Conservation (phyloP, 2,329 filamentous ascomycete genomes). For the Peltaster fructicola region DNA sequence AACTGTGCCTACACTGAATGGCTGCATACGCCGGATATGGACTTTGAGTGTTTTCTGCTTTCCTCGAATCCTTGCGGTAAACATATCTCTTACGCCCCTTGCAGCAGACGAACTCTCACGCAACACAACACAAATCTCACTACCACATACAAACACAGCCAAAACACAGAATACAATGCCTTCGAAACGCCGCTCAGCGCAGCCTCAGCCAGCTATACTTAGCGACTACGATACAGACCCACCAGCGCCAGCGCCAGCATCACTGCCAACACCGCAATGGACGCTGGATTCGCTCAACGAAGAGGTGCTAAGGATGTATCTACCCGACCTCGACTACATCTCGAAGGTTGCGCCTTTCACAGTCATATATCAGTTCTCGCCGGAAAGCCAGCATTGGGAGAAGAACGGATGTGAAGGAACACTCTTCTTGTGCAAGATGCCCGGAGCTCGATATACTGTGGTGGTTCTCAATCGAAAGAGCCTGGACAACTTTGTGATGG, state of each 20-base stretch:
- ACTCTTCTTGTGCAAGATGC: conserved; percentile 63
- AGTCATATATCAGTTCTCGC: conserved; percentile 66
- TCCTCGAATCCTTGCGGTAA: too few species aligned
- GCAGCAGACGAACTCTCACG: too few species aligned
- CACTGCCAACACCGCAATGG: too few species aligned
- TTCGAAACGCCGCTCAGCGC: conserved; percentile 2
- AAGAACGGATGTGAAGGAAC: conserved; percentile 75
- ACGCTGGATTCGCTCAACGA: too few species aligned
- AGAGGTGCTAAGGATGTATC: conserved; percentile 63
- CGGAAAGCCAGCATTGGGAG: conserved; percentile 53
- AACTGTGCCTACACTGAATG: too few species aligned
- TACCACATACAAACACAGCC: conserved; percentile 4
- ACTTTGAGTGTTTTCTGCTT: too few species aligned
- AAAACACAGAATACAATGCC: conserved; percentile 6
- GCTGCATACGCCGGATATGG: too few species aligned
- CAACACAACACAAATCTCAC: not conserved
- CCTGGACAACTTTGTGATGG: conserved; percentile 29
- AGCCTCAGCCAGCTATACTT: conserved; percentile 5
- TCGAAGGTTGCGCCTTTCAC: conserved; percentile 69
- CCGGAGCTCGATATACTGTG: conserved; percentile 23
- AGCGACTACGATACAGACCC: conserved; percentile 37
- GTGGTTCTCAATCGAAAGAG: conserved; percentile 31
- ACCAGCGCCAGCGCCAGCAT: too few species aligned
- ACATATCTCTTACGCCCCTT: too few species aligned
- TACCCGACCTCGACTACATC: conserved; percentile 55